These are phyloP conservation scores for Larix kaempferi DNA, from an alignment of 75 land plant genomes.

Conservation along the genomic window DNA sequence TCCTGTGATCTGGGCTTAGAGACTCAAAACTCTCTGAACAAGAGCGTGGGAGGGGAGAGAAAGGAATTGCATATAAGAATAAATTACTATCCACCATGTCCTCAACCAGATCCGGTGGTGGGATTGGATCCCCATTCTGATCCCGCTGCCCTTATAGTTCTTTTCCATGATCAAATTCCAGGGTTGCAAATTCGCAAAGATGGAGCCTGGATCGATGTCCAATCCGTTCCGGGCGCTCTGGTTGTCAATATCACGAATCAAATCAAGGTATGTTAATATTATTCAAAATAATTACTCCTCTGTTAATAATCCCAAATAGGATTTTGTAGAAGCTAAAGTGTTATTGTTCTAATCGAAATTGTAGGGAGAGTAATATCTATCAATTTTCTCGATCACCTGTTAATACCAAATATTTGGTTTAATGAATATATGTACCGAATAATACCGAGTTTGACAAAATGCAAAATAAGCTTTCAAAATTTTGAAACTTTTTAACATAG, in stretches of 20 bases:
- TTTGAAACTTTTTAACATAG: no score
- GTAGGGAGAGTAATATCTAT: no score
- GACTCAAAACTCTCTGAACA: conserved; percentile 10
- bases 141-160: conserved; percentile 11
- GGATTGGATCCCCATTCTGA: conserved; percentile 12
- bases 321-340: no score
- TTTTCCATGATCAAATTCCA: conserved; percentile 12
- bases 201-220: conserved; percentile 14
- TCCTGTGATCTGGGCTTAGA: conserved; percentile 25
- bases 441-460: no score
- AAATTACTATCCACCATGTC: conserved; percentile 17
- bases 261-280: conserved; percentile 16
- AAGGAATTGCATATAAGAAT: neutral
- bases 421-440: no score
- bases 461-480: no score
- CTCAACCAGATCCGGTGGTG: conserved; percentile 19
- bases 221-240: conserved; percentile 13
- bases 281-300: no score
- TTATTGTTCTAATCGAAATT: no score
- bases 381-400: no score
- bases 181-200: conserved; percentile 15
- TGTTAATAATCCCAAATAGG: no score
- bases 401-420: no score
- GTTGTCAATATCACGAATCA: conserved; percentile 23
- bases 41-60: conserved; percentile 18